Evolutionary conservation across 768 basidiomycete species (phyloP).

Genomic region (Lentinula aciculospora): DNA sequence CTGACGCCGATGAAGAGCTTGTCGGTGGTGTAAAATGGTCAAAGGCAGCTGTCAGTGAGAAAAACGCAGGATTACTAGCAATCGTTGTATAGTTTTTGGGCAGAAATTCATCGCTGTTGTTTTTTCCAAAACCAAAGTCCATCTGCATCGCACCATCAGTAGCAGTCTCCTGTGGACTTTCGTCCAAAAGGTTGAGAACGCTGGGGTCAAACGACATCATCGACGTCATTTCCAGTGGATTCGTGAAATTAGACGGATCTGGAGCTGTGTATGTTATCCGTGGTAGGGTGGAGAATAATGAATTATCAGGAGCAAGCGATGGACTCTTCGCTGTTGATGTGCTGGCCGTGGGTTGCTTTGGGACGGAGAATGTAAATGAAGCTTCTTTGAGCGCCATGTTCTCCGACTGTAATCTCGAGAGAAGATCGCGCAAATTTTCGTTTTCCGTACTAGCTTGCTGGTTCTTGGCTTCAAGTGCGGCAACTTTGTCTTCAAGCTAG

Average conservation of each 20-base stretch:
- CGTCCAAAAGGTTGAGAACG: constrained; percentile 61
- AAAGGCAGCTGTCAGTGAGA: constrained; percentile 66
- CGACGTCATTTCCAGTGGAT: constrained; percentile 59
- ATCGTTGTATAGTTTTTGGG: constrained; percentile 68
- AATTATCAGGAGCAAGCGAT: constrained; percentile 23
- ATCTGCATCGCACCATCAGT: constrained; percentile 55
- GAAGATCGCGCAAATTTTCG: constrained; percentile 81
- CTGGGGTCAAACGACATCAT: constrained; percentile 66
- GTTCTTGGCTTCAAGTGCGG: constrained; percentile 80
- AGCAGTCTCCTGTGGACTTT: constrained; percentile 46
- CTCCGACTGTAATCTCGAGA: constrained; percentile 81
- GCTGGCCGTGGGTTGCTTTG: constrained; percentile 27
- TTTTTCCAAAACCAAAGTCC: constrained; percentile 52
- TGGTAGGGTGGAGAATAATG: constrained; percentile 16
- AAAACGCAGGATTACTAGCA: constrained; percentile 79
- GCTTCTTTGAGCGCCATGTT: constrained; percentile 77
- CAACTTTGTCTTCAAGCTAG: constrained; percentile 89
- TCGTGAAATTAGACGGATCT: constrained; percentile 31
- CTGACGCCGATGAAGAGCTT: constrained; percentile 9
- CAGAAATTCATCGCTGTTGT: constrained; percentile 35
- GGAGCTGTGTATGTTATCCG: constrained; percentile 21
- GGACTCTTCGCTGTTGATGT: constrained; percentile 19
- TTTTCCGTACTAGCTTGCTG: constrained; percentile 72
- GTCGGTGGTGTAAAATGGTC: constrained; percentile 32
- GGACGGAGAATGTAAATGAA: constrained; percentile 80